Conservation (phyloP, 441 rosid genomes). For the Populus hybrid region DNA sequence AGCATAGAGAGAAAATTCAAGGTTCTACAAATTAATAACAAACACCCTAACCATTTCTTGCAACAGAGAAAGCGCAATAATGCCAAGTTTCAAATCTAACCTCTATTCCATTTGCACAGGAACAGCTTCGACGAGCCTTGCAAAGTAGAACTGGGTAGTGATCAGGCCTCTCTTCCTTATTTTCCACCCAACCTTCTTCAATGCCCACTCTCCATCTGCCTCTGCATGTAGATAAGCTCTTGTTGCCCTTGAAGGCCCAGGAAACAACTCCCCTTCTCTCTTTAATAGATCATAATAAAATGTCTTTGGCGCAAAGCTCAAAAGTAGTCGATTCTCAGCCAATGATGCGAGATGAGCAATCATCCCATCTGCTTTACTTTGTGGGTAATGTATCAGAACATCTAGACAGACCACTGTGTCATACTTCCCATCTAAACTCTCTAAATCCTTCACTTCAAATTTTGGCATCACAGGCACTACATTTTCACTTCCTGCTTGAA, state of each 20-base stretch:
- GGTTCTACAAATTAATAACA: constrained; percentile 12
- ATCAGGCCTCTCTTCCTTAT: constrained; percentile 72
- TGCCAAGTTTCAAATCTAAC: constrained; percentile 31
- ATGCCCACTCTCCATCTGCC: constrained; percentile 77
- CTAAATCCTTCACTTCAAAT: constrained; percentile 79
- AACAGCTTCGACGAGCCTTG: constrained; percentile 80
- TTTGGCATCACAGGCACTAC: constrained; percentile 43
- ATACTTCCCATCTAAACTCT: constrained; percentile 73
- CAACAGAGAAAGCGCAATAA: constrained; percentile 2
- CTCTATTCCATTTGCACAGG: constrained; percentile 44
- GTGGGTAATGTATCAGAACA: constrained; percentile 91
- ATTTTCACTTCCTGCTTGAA: constrained; percentile 28
- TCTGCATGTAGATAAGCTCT: constrained; percentile 86
- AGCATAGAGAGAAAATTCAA: constrained; percentile 10
- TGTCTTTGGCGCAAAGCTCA: constrained; percentile 91
- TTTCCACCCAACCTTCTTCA: constrained; percentile 84
- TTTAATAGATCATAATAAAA: constrained; percentile 76
- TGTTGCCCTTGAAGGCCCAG: constrained; percentile 93
- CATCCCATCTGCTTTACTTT: constrained; percentile 88
- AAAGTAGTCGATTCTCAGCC: constrained; percentile 66
- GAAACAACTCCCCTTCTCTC: constrained; percentile 85
- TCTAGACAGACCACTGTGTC: constrained; percentile 83
- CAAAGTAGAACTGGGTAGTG: constrained; percentile 83
- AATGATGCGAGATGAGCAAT: constrained; percentile 85
- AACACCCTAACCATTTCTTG: constrained; percentile 20